phyloP scores from a whole-genome alignment of 1,284 basidiomycete species.

The Cystobasidium slooffiae region DNA sequence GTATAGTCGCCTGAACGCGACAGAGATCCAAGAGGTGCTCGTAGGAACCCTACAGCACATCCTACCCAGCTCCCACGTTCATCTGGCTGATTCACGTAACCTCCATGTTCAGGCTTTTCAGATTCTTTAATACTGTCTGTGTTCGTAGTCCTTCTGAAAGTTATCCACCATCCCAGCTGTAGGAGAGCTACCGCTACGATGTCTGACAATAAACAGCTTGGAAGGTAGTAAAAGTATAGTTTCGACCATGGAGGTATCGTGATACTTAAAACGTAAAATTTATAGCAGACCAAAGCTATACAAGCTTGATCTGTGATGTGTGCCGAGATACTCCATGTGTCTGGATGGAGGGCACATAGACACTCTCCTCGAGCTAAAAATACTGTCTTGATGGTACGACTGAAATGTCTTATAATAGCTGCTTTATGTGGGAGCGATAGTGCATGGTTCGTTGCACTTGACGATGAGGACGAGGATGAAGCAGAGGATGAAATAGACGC shows the following conservation, averaged over 20 bases:
- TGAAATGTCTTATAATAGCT: not conserved
- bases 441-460: no score
- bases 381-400: not conserved
- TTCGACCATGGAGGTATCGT: slow-evolving; percentile 5
- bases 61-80: no score
- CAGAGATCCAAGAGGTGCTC: no score
- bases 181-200: slow-evolving; percentile 1
- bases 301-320: slow-evolving; percentile 22
- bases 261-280: slow-evolving; percentile 17
- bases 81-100: no score
- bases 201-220: slow-evolving; percentile 10
- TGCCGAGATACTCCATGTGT: not conserved
- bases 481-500: no score
- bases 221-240: slow-evolving; percentile 24
- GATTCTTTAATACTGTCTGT: not conserved
- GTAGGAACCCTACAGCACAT: no score
- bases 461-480: no score
- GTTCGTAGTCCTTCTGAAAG: not conserved
- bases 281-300: slow-evolving; percentile 18
- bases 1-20: no score
- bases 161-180: slow-evolving; percentile 8
- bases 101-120: no score
- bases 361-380: not conserved
- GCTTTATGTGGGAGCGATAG: no score
- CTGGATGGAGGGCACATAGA: not conserved